Evolutionary conservation across 139 green algal species (phyloP), one percentile per base, ranked within the genome.

Genomic region (Micromonas commoda): DNA sequence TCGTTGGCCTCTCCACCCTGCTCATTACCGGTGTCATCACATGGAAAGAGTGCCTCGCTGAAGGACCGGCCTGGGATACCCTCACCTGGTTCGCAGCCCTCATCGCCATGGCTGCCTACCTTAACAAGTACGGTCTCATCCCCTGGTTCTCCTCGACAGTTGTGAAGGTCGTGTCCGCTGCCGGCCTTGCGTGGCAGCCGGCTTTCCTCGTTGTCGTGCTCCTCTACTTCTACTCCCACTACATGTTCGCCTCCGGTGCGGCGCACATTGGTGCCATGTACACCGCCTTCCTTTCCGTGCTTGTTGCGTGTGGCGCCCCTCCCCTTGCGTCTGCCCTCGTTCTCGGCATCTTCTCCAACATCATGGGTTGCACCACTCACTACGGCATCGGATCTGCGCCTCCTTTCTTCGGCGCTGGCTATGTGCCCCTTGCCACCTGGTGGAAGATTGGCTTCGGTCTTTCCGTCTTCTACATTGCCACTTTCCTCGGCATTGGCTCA

Each of bases 221-320:
- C 26, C 83, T 99, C 29, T 99, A 99, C 90, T 98, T 98, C 90
- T 99, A 99, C 91, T 93, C 88, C 24, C 95, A 99, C 91, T 99
- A 99, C 91, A 90, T 98, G 85, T 99, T 99, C 79, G 95, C 95
- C 9, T 96, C 88, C 29, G 93, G 94, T 67, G 95, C 96, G 60
- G 96, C 96, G 13, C 96, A 99, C 90, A 99, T 99, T 76, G 96
- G 96, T 52, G 96, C 96, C 73, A 99, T 99, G 96, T 99, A 98
- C 91, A 97, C 95, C 0, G 96, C 95, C 63, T 99, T 99, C 89
- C 86, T 99, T 73, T 96, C 91, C 0, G 96, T 99, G 24, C 86
- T 92, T 66, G 91, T 91, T 24, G 94, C 96, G 9, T 96, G 91
- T 82, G 94, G 90, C 66, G 85, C 85, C 87, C 95, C 29, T 87